Evolutionary conservation across 148 eudicot genomes (phyloP), one percentile per base, ranked within the genome.

Genomic region (Arctostaphylos glauca): DNA sequence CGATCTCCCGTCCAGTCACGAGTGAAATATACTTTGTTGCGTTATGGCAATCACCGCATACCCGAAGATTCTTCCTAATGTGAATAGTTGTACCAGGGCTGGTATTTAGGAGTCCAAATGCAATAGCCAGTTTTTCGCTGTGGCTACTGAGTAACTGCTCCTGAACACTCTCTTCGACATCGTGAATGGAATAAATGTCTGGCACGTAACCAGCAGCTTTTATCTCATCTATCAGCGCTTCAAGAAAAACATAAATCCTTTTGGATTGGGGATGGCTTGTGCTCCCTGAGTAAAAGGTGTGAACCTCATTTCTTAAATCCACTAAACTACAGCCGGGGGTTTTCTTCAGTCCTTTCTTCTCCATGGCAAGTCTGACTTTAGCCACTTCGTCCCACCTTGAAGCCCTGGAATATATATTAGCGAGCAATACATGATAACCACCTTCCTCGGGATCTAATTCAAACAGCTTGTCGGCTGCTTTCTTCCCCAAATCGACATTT

Each of bases 361-460:
- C 93, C 97, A 94, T 94, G 64, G 81, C 76, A 78, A 71, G 87
- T 84, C 95, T 87, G 23, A 94, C 93, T 84, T 88, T 85, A 4
- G 89, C 88, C 79, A 91, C 92, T 87, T 94, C 92, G 68, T 90
- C 93, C 97, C 97, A 94, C 94, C 90, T 92, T 12, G 97, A 89
- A 79, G 92, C 92, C 52, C 87, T 86, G 15, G 97, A 87, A 68
- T 94, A 92, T 19, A 94, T 90, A 82, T 94, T 94, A 38, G 95
- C 92, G 19, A 94, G 86, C 83, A 94, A 76, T 38, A 94, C 94
- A 83, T 94, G 95, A 84, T 94, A 94, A 62, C 97, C 97, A 58
- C 97, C 97, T 66, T 94, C 95, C 7, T 84, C 82, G 18, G 97
- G 97, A 46, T 81, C 88, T 73, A 90, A 81, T 14, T 88, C 90